These are phyloP conservation scores for Lactarius psammicola DNA, from an alignment of 768 basidiomycete genomes.

Conservation along the genomic window DNA sequence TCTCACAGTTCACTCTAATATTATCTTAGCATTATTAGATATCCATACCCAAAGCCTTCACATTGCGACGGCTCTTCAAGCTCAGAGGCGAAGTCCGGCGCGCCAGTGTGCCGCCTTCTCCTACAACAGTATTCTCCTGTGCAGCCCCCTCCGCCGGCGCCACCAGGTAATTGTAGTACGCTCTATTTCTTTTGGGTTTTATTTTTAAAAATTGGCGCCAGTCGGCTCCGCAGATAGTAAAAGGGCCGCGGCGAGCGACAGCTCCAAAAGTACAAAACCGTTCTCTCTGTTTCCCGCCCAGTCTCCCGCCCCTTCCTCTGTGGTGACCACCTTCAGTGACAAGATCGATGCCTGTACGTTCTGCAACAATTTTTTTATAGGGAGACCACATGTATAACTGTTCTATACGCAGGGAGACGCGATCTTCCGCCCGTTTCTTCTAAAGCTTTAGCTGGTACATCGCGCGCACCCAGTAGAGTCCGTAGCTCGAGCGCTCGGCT, in stretches of 20 bases:
- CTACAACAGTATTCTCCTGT: slow-evolving; percentile 36
- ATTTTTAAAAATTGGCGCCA: not conserved
- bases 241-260: not conserved
- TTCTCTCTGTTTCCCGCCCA: not conserved
- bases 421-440: not conserved
- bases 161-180: slow-evolving; percentile 34
- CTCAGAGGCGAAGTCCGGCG: slow-evolving; percentile 39
- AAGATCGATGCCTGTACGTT: slow-evolving; percentile 3
- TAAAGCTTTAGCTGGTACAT: not conserved
- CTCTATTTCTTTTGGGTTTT: not conserved
- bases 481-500: not conserved
- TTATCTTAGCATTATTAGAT: slow-evolving; percentile 34
- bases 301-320: not conserved
- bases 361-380: too few relatives aligned
- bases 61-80: slow-evolving; percentile 40
- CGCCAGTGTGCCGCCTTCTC: slow-evolving; percentile 44
- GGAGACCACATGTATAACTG: not conserved
- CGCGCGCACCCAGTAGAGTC: not conserved
- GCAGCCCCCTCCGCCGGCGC: slow-evolving; percentile 33
- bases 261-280: not conserved
- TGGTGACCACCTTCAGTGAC: not conserved
- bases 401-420: slow-evolving; percentile 3
- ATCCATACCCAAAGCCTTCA: slow-evolving; percentile 42
- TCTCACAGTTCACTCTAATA: not conserved
- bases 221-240: not conserved